Conservation (phyloP, 495 filamentous ascomycete species). For the Amphirosellinia nigrospora region DNA sequence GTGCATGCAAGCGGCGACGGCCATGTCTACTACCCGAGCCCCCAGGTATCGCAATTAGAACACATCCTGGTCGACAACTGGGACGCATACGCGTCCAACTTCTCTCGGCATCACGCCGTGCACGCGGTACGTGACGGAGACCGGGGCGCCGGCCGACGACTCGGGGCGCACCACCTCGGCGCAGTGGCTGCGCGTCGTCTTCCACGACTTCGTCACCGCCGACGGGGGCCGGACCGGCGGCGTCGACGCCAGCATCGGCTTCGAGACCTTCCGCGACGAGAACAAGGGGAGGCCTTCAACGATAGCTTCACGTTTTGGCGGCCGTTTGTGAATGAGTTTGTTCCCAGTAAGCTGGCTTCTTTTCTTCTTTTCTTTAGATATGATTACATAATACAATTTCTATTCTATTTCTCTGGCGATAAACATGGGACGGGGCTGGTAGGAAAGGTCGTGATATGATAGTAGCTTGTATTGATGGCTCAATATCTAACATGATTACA, state of each 20-base stretch:
- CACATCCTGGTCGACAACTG: constrained; percentile 44
- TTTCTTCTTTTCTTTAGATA: not conserved
- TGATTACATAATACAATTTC: not conserved
- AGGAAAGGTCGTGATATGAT: not conserved
- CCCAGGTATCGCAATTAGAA: constrained; percentile 36
- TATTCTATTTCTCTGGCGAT: not conserved
- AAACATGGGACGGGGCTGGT: not conserved
- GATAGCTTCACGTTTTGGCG: constrained; percentile 51
- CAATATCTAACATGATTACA: constrained; percentile 21
- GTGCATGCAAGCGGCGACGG: constrained; percentile 10
- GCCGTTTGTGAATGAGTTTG: constrained; percentile 42
- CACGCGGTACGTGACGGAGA: constrained; percentile 38
- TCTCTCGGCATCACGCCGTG: constrained; percentile 43
- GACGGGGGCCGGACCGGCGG: constrained; percentile 53
- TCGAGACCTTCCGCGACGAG: constrained; percentile 50
- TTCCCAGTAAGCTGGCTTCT: constrained; percentile 32
- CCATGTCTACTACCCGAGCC: constrained; percentile 41
- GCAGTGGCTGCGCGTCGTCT: constrained; percentile 59
- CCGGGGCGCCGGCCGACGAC: constrained; percentile 42
- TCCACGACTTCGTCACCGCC: constrained; percentile 60
- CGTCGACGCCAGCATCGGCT: constrained; percentile 56
- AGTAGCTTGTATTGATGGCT: not conserved
- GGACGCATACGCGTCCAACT: constrained; percentile 42
- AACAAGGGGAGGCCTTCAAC: constrained; percentile 56
- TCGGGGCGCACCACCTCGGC: constrained; percentile 53